Evolutionary conservation across 1,139 yeast species (phyloP), one percentile per base, ranked within the genome.

Genomic region (Saccharomyces pastorianus): DNA sequence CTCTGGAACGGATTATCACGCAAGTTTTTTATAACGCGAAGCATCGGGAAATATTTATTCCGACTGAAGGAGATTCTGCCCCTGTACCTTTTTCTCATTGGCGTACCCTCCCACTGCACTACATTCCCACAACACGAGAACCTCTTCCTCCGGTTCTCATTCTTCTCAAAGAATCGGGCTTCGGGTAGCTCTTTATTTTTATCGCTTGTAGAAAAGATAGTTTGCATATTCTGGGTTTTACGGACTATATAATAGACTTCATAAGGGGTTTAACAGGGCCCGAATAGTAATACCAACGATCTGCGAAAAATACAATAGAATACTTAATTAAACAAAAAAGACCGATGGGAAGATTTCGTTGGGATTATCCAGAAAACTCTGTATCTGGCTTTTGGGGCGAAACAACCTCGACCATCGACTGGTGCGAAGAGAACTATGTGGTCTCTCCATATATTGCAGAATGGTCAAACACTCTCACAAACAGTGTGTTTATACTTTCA

Each of bases 361-460:
- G 61, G 56, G 65, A 69, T 1, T 72, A 72, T 55, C 74, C 75
- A 2, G 61, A 60, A 1, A 63, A 58, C 1, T 65, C 67, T 6
- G 60, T 58, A 14, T 26, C 54, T 0, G 74, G 73, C 0, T 70
- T 64, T 55, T 69, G 73, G 73, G 73, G 72, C 6, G 55, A 56
- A 6, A 64, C 66, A 1, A 69, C 71, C 4, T 61, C 95, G 29
- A 88, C 96, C 32, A 90, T 89, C 55, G 96, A 89, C 67, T 89
- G 96, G 96, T 89, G 96, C 71, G 96, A 89, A 68, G 96, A 89
- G 68, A 90, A 89, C 72, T 89, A 89, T 66, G 91, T 88, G 14
- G 86, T 89, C 11, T 79, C 90, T 13, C 76, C 76, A 17, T 89
- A 85, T 65, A 76, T 89, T 53, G 96, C 96, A 13, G 96, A 89